Conservation (phyloP, 495 filamentous ascomycete species). For the Sabuloglossum arenarium region DNA sequence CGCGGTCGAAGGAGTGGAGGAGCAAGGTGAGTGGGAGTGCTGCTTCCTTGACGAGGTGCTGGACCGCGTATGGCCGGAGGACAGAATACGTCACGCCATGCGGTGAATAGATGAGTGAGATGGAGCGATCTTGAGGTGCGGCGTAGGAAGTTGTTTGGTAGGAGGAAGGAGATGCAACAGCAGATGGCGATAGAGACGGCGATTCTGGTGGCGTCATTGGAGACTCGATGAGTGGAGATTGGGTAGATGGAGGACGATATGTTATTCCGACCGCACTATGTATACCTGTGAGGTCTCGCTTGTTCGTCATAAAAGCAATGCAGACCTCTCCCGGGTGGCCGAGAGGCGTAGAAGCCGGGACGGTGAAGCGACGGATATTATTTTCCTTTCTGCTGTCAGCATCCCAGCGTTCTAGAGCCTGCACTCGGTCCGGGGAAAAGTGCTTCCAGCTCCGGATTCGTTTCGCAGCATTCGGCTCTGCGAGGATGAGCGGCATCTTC, state of each 20-base stretch:
- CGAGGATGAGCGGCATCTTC: constrained; percentile 35
- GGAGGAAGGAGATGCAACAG: background rate
- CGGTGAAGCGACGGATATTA: constrained; percentile 15
- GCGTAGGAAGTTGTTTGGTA: constrained; percentile 4
- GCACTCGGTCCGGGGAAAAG: constrained; percentile 33
- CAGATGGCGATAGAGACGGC: background rate
- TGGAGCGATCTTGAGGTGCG: constrained; percentile 8
- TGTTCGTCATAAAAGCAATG: constrained; percentile 39
- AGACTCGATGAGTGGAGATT: background rate
- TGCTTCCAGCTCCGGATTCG: constrained; percentile 42
- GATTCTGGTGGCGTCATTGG: background rate
- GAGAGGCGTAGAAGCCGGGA: constrained; percentile 24
- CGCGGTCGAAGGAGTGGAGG: constrained; percentile 39
- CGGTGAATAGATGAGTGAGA: constrained; percentile 39
- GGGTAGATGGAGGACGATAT: constrained; percentile 30
- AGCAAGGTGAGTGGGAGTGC: constrained; percentile 40
- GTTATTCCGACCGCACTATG: constrained; percentile 52
- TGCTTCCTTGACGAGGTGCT: constrained; percentile 31
- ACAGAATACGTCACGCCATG: constrained; percentile 31
- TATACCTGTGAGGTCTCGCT: constrained; percentile 34
- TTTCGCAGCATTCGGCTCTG: constrained; percentile 37
- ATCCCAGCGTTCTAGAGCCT: constrained; percentile 27
- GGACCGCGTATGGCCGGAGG: constrained; percentile 29
- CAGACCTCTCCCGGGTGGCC: constrained; percentile 39
- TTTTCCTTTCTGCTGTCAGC: background rate